Percentiles rank a stretch among this genome's conserved stretches.
Evolutionary conservation across 345 rosid genomes (phyloP).

Genomic region (Alliaria petiolata): DNA sequence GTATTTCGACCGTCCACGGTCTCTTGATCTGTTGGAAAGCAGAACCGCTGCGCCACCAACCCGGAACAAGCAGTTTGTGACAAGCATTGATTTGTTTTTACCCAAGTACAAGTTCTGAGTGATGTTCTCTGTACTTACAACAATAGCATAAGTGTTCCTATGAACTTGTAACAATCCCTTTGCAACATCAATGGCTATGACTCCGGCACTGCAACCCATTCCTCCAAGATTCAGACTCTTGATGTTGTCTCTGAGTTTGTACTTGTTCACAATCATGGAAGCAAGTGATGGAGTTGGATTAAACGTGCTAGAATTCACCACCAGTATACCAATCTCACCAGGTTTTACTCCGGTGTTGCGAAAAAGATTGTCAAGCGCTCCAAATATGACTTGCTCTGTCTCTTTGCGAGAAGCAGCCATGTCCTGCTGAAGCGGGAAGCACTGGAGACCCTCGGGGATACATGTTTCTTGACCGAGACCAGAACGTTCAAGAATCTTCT

Average conservation of each 20-base stretch:
- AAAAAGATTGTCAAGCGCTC: constrained; percentile 73
- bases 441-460: constrained; percentile 71
- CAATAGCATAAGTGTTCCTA: constrained; percentile 51
- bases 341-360: constrained; percentile 64
- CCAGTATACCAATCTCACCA: constrained; percentile 59
- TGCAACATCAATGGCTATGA: constrained; percentile 51
- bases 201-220: constrained; percentile 59
- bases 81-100: constrained; percentile 52
- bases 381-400: constrained; percentile 89
- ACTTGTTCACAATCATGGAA: constrained; percentile 38
- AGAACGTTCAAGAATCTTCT: constrained; percentile 77
- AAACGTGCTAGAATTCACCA: constrained; percentile 32
- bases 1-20: constrained; percentile 45
- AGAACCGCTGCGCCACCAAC: constrained; percentile 56
- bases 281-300: constrained; percentile 49
- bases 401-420: constrained; percentile 89
- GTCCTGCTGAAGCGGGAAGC: constrained; percentile 70
- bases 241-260: constrained; percentile 45
- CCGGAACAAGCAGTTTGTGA: constrained; percentile 54
- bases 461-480: constrained; percentile 92
- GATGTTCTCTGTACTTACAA: constrained; percentile 56
- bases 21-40: constrained; percentile 47
- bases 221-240: constrained; percentile 50
- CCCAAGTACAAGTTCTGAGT: constrained; percentile 47
- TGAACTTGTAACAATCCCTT: constrained; percentile 43